Base-by-base conservation (phyloP, 805 yeast species). In the Wickerhamomyces mucosus region DNA sequence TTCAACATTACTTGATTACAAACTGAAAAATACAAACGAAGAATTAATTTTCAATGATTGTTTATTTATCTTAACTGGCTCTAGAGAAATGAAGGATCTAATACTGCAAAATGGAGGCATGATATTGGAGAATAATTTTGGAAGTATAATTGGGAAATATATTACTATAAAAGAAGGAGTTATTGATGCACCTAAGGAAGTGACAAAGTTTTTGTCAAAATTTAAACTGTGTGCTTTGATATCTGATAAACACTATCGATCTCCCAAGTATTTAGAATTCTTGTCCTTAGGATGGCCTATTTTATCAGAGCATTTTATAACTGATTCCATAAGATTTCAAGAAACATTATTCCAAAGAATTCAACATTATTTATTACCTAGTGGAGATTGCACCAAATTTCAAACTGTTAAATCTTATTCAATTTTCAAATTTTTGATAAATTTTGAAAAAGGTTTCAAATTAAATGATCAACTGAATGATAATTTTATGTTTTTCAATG, bases 211-310 rank as follows among this genome's bases (percentile, higher is more conserved):
- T 10, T 16, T 35, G 31, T 12, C 28, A 3, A 19, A 41, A 1
- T 62, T 51, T 38, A 59, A 45, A 20, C 82, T 85, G 55, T 84
- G 69, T 2, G 88, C 88, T 2, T 59, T 82, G 21, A 55, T 86
- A 1, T 37, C 51, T 1, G 66, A 65, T 23, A 63, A 63, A 19
- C 66, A 69, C 35, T 62, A 71, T 14, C 59, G 95, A 22, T 82
- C 86, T 29, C 65, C 76, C 7, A 86, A 85, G 46, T 86, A 79
- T 49, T 50, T 86, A 8, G 92, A 83, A 46, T 74, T 79, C 3
- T 51, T 85, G 13, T 82, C 89, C 0, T 48, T 85, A 27, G 88
- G 89, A 3, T 85, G 95, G 95, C 96, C 96, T 3, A 67, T 81
- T 14, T 46, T 86, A 19, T 75, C 83, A 3, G 67, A 69, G 34